phyloP scores from a whole-genome alignment of 441 rosid species.

The Hura crepitans region DNA sequence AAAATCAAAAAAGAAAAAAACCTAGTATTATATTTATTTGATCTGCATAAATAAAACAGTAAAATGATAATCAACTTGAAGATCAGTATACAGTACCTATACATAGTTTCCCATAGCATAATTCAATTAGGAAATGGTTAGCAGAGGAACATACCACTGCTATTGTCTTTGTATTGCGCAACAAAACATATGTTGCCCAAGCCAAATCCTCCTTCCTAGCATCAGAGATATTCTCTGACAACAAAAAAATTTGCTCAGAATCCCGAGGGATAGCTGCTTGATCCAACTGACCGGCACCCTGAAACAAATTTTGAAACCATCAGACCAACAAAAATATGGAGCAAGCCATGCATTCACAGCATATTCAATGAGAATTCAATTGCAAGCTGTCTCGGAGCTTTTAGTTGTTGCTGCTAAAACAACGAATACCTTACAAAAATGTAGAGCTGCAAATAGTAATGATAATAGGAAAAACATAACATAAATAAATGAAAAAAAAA shows the following conservation, averaged over 20 bases:
- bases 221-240: conserved; percentile 50
- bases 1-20: background rate
- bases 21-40: conserved; percentile 6
- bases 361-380: background rate
- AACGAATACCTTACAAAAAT: background rate
- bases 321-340: background rate
- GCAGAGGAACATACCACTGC: conserved; percentile 48
- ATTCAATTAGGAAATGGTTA: background rate
- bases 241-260: conserved; percentile 61
- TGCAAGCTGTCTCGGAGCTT: background rate
- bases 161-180: conserved; percentile 67
- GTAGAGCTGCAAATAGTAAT: background rate
- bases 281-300: conserved; percentile 55
- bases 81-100: background rate
- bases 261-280: conserved; percentile 51
- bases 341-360: background rate
- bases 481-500: too few relatives aligned
- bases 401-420: background rate
- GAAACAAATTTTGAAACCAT: conserved; percentile 10
- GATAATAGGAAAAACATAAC: background rate
- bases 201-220: conserved; percentile 67
- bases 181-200: conserved; percentile 74
- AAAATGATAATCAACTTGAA: background rate
- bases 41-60: background rate
- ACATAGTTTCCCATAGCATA: background rate